These are phyloP conservation scores for Cymbopogon flexuosus DNA, from an alignment of 202 grass and related monocot species.

Conservation along the genomic window DNA sequence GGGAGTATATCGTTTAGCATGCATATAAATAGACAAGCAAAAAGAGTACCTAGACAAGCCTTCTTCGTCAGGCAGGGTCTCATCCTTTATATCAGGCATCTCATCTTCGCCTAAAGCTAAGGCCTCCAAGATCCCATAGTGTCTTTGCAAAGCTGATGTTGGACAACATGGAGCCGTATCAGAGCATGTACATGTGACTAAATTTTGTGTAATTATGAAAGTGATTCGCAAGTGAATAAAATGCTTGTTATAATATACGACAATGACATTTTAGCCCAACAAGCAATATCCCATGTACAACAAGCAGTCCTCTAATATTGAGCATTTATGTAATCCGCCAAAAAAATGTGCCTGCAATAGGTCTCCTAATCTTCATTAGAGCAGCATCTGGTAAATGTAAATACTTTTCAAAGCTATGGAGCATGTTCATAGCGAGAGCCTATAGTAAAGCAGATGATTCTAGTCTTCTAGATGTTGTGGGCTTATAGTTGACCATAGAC, in stretches of 20 bases:
- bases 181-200: slow-evolving; percentile 1
- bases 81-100: slow-evolving; percentile 88
- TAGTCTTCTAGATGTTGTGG: background rate
- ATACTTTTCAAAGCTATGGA: background rate
- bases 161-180: background rate
- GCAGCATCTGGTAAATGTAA: background rate
- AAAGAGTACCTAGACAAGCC: slow-evolving; percentile 65
- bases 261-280: slow-evolving; percentile 3
- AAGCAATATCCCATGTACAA: background rate
- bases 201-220: background rate
- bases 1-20: background rate
- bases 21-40: slow-evolving; percentile 7
- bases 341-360: background rate
- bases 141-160: slow-evolving; percentile 73
- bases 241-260: background rate
- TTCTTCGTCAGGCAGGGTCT: slow-evolving; percentile 81
- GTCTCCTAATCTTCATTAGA: background rate
- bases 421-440: background rate
- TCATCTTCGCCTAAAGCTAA: slow-evolving; percentile 92
- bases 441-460: background rate
- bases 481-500: background rate
- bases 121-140: slow-evolving; percentile 89
- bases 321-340: slow-evolving; percentile 1
- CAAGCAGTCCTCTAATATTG: background rate
- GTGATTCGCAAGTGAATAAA: background rate